These are phyloP conservation scores for Talaromyces sp. DNA, from an alignment of 2,329 filamentous ascomycete species.

Conservation along the genomic window DNA sequence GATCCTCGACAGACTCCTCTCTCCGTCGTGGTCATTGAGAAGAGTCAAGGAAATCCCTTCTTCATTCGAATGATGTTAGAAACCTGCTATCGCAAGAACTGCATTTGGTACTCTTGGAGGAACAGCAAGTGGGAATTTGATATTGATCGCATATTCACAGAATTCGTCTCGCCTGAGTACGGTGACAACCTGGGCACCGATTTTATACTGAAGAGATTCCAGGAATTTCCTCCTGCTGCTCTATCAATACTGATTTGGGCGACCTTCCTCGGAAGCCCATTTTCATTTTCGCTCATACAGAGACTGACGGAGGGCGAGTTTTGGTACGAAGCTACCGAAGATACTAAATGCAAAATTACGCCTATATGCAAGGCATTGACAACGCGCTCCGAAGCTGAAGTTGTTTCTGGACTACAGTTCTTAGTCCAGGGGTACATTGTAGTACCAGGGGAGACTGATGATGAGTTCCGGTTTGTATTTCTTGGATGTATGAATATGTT, in stretches of 20 bases:
- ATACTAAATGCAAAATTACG: not conserved
- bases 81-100: constrained; percentile 78
- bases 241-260: constrained; percentile 82
- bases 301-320: constrained; percentile 74
- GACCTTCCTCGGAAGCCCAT: constrained; percentile 73
- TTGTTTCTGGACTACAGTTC: constrained; percentile 71
- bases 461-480: constrained; percentile 60
- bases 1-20: constrained; percentile 71
- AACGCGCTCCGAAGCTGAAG: constrained; percentile 62
- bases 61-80: constrained; percentile 89
- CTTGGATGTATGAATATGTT: not conserved
- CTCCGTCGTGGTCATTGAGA: constrained; percentile 81
- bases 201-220: constrained; percentile 74
- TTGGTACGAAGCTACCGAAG: constrained; percentile 53
- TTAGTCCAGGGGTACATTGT: constrained; percentile 78
- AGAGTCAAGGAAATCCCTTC: constrained; percentile 83
- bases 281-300: constrained; percentile 78
- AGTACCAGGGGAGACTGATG: constrained; percentile 76
- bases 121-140: constrained; percentile 80
- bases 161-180: constrained; percentile 75
- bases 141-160: constrained; percentile 77
- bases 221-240: constrained; percentile 70
- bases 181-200: constrained; percentile 76
- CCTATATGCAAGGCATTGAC: constrained; percentile 34
- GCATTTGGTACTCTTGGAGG: constrained; percentile 87